phyloP scores from a whole-genome alignment of 306 rosid genomes.

The Astragalus glycyphyllos region DNA sequence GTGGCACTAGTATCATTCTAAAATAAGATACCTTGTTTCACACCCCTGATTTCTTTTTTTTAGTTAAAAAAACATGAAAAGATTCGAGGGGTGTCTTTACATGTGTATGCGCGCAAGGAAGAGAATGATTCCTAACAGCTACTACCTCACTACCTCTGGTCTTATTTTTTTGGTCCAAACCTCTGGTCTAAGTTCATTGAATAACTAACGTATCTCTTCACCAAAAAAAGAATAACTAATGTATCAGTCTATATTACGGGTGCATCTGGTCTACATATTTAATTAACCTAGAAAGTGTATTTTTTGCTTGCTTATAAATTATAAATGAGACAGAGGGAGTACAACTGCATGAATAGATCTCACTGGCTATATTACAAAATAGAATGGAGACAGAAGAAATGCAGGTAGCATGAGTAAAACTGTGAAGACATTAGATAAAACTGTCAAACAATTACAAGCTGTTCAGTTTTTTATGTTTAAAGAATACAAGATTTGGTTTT shows the following conservation, averaged over 20 bases:
- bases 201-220: too few species aligned
- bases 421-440: conserved; percentile 42
- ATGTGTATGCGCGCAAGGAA: not conserved
- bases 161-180: too few species aligned
- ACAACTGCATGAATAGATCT: not conserved
- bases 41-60: not conserved
- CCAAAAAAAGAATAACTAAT: too few species aligned
- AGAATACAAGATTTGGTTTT: conserved; percentile 66
- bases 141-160: not conserved
- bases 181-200: too few species aligned
- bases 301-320: too few species aligned
- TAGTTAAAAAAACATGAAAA: not conserved
- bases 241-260: too few species aligned
- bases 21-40: conserved; percentile 29
- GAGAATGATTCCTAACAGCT: conserved; percentile 3
- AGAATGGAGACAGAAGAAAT: not conserved
- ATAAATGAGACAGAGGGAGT: too few species aligned
- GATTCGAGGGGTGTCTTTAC: not conserved
- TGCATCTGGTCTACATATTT: too few species aligned
- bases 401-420: conserved; percentile 21
- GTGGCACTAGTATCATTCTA: conserved; percentile 33
- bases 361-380: not conserved
- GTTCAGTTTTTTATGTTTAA: conserved; percentile 65
- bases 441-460: conserved; percentile 60
- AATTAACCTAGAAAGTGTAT: too few species aligned